Evolutionary conservation across 2,329 filamentous ascomycete species (phyloP), one percentile per base, ranked within the genome.

Genomic region (Nemania sp.): DNA sequence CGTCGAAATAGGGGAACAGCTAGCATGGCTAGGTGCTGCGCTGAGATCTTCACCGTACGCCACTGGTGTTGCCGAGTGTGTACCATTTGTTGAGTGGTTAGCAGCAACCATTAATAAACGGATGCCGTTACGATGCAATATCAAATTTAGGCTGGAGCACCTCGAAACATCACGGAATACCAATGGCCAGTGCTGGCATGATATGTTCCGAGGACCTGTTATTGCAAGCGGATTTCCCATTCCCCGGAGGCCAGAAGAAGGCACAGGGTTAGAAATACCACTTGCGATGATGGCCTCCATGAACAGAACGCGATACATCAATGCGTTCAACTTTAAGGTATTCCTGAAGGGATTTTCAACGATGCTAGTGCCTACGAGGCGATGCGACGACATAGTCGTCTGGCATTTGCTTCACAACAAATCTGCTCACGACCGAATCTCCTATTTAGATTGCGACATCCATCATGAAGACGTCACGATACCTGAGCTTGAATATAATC

Each of bases 291-390:
- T 71, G 56, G 61, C 61, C 1, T 34, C 39, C 1, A 48, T 71
- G 3, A 56, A 52, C 2, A 36, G 57, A 1, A 41, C 65, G 8
- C 31, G 45, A 2, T 50, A 57, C 5, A 47, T 68, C 8, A 59
- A 55, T 23, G 43, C 8, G 0, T 73, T 73, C 46, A 33, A 57
- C n/a, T 63, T 55, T 0, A 63, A 61, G 6, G 20, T 63, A 2
- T 62, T 68, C 34, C 52, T 74, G 17, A 74, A 74, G 49, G 71
- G 71, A 0, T 72, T 70, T 41, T 69, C 67, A 4, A 62, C 67
- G 0, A 67, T 73, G 60, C 47, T 73, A 8, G 46, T 70, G 2
- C 61, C 68, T 6, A 65, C 61, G 1, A 49, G 57, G 28, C 47
- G 44, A 20, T 28, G 41, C 2, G 52, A 46, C 15, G 49, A 63